These are phyloP conservation scores for Trichocladium uniseriatum DNA, from an alignment of 495 filamentous ascomycete genomes.

Conservation along the genomic window DNA sequence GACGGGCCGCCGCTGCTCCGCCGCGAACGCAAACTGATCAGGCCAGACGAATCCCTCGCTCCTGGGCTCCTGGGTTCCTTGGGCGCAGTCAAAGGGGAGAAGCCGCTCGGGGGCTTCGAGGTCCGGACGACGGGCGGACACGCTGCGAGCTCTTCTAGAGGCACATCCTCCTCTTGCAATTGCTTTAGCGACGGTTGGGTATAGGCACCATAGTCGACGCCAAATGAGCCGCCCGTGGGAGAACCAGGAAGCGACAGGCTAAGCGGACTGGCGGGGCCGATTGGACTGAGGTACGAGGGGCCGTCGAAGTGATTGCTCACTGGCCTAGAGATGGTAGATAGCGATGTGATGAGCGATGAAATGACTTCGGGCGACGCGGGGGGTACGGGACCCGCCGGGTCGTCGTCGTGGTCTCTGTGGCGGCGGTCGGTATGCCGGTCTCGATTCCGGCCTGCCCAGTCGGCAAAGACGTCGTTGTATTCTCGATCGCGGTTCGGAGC, in stretches of 20 bases:
- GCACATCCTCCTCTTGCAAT: constrained; percentile 54
- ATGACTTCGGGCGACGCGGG: constrained; percentile 89
- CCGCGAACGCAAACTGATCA: constrained; percentile 37
- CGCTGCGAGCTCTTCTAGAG: constrained; percentile 54
- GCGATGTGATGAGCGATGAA: constrained; percentile 82
- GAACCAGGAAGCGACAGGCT: constrained; percentile 42
- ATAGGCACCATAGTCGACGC: constrained; percentile 60
- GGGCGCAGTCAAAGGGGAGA: constrained; percentile 56
- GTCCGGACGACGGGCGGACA: constrained; percentile 77
- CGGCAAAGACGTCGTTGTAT: constrained; percentile 20
- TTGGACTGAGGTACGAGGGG: constrained; percentile 20
- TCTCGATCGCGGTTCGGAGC: constrained; percentile 17
- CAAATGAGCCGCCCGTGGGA: constrained; percentile 49
- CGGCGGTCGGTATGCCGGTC: constrained; percentile 23
- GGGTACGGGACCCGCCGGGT: constrained; percentile 18
- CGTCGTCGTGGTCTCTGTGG: constrained; percentile 22
- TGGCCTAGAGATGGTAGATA: constrained; percentile 75
- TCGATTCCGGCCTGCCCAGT: constrained; percentile 24
- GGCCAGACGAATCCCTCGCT: constrained; percentile 33
- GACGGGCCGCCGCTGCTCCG: constrained; percentile 34
- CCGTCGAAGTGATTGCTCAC: constrained; percentile 63
- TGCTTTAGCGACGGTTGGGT: constrained; percentile 33
- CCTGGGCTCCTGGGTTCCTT: constrained; percentile 41
- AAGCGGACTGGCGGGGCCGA: constrained; percentile 28
- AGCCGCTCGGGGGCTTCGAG: constrained; percentile 67